Base-by-base conservation (phyloP, 345 rosid genomes). In the Iberis pinnata region DNA sequence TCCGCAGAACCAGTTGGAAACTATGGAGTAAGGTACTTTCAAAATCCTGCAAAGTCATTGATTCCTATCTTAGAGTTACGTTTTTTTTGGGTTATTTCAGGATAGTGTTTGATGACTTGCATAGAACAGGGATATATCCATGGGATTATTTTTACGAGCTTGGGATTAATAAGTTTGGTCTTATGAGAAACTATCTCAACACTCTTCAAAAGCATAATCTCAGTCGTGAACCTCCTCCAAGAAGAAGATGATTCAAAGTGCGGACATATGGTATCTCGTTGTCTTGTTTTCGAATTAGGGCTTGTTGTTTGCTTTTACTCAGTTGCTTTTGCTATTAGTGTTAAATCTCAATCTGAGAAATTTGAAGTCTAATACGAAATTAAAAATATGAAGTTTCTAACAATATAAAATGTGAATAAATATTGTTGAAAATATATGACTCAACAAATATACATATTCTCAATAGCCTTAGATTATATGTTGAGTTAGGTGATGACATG, bases 1-100 rank as follows among this genome's bases (percentile, higher is more conserved):
- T 83, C 82, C 65, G 94, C 86, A 0, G 90, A 85, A 63, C 97
- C 95, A 32, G 78, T 92, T 2, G 98, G 97, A 60, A 88, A 88
- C 81, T 88, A 92, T 11, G 98, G 97, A 67, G 88, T 92, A 67
- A 82, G 95, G 97, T 92, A 81, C 62, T 61, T 64, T 10, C 35
- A 16, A 29, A n/a, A 31, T 46, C 18, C 4, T 11, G 9, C 44
- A 26, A 31, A 5, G 18, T 53, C 27, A 9, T 7, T 29, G 33
- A 29, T 9, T 29, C 31, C 13, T 25, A 37, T 52, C 14, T 0
- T 40, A 12, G 39, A 24, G 35, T 56, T 62, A 8, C 9, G 2
- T 22, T 6, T 22, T 22, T 22, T 35, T 36, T 45, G 38, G 29
- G 53, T n/a, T n/a, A 63, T 26, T 59, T 67, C 81, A 85, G 98